Base-by-base conservation (phyloP, 345 rosid genomes). In the Rhodamnia argentea region DNA sequence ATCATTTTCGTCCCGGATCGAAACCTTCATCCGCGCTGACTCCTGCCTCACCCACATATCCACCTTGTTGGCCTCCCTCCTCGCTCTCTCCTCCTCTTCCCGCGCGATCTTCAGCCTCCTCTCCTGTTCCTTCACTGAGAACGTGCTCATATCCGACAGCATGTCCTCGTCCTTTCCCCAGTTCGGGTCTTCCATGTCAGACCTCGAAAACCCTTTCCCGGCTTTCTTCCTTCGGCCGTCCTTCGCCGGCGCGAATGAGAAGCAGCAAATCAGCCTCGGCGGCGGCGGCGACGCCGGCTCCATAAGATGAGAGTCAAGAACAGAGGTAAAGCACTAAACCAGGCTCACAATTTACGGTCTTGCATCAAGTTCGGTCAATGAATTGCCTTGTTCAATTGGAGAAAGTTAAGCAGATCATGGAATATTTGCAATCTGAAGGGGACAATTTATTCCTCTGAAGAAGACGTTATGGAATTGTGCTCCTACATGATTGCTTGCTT, bases 61-160 rank as follows among this genome's bases (percentile, higher is more conserved):
- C 74, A 89, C 85, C 53, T 85, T 89, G 76, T 85, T 85, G 16
- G 90, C 90, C 84, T 89, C 87, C 47, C 29, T 87, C 57, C 87
- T 87, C 44, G 83, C 84, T 42, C 86, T 85, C 64, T 87, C 87
- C 84, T 89, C 90, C 52, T 85, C 89, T 59, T 89, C 83, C 83
- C 58, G 29, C 2, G 90, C 90, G 59, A 51, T 62, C 90, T 83
- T 89, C 83, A 89, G 23, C 84, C 86, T 83, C 87, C 83, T 85
- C 60, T 84, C 89, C 50, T 89, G 90, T 29, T 89, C 87, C 51
- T 85, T 75, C 57, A 85, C 87, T 5, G 87, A 89, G 83, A 89
- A 89, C 20, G 89, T 89, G 84, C 89, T 87, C 83, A 59, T 22
- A 47, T 89, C 90, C 56, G 87, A 74, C 81, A 89, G 81, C 84